These are phyloP conservation scores for Puccinia novopanici DNA, from an alignment of 1,284 basidiomycete species.

Conservation along the genomic window DNA sequence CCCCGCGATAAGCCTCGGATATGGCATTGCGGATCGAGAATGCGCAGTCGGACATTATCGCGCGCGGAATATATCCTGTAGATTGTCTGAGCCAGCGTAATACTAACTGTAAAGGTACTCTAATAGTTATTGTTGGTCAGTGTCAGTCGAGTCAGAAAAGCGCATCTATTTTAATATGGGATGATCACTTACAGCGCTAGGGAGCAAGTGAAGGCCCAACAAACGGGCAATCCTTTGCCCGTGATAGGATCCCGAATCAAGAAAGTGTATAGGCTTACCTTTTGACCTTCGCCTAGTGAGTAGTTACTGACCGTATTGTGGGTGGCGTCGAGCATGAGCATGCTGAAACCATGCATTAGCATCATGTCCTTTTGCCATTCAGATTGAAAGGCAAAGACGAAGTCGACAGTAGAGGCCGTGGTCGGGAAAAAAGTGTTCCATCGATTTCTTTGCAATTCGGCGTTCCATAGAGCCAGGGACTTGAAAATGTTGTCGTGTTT, in stretches of 20 bases:
- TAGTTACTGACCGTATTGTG: too few species aligned
- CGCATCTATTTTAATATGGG: neutral
- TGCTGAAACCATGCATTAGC: too few species aligned
- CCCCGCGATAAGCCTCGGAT: neutral
- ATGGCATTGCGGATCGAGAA: neutral
- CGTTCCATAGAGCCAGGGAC: neutral
- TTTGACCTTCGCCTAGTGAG: too few species aligned
- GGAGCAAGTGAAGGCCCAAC: constrained; percentile 6
- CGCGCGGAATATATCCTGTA: neutral
- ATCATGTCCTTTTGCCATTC: too few species aligned
- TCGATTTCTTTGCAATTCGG: neutral
- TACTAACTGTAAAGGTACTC: neutral
- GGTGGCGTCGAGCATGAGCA: too few species aligned
- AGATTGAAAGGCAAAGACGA: too few species aligned
- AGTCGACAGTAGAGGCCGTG: neutral
- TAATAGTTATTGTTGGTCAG: neutral
- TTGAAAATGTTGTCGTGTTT: neutral
- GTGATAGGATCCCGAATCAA: neutral
- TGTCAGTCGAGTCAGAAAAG: neutral
- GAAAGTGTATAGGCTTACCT: too few species aligned
- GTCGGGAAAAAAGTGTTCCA: neutral
- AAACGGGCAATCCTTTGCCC: neutral
- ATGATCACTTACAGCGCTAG: neutral
- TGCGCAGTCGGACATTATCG: neutral
- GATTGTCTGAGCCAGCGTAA: neutral